Base-by-base conservation (phyloP, 148 eudicot genomes). In the Chenopodium formosanum region DNA sequence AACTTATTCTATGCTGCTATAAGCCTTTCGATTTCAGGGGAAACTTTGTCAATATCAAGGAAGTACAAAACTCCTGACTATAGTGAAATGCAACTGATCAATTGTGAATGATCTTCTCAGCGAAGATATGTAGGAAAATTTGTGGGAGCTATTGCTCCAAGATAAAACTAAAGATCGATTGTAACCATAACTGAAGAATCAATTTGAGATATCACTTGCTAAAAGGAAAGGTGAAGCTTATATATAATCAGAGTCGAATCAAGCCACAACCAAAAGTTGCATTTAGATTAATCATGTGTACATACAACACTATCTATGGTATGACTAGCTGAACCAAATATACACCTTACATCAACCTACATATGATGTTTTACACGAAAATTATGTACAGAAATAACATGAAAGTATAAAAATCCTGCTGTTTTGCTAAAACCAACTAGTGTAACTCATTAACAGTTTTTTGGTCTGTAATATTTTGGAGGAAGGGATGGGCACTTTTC, bases 401-500 rank as follows among this genome's bases (percentile, higher is more conserved):
- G 68, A 75, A 62, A 73, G 25, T 12, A 25, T 63, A 70, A 67
- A 77, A 5, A 9, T 68, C 40, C 66, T 56, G 17, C 46, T 67
- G 11, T 46, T 65, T 25, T 40, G 73, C 58, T 34, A 77, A 40
- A 19, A 79, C 20, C 70, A 47, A 29, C 27, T 22, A 22, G 75
- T 46, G 53, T 72, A 9, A 46, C 17, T 9, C 31, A 22, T 1
- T 89, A 96, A 84, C 99, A 94, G 70, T 81, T 78, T 37, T 67
- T 63, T 27, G 95, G 80, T 85, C 98, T 90, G 77, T 70, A 65
- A 77, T 96, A 96, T 48, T 88, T 83, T 14, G 99, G 98, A 19
- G 99, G 97, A 82, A 96, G 83, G 40, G 98, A 91, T 11, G 97
- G 97, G 77, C 99, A 96, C 79, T 62, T 90, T 82, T 96, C 98